These are phyloP conservation scores for Dipsacomyces acuminosporus DNA, from an alignment of 371 early-diverging fungal species.

Conservation along the genomic window DNA sequence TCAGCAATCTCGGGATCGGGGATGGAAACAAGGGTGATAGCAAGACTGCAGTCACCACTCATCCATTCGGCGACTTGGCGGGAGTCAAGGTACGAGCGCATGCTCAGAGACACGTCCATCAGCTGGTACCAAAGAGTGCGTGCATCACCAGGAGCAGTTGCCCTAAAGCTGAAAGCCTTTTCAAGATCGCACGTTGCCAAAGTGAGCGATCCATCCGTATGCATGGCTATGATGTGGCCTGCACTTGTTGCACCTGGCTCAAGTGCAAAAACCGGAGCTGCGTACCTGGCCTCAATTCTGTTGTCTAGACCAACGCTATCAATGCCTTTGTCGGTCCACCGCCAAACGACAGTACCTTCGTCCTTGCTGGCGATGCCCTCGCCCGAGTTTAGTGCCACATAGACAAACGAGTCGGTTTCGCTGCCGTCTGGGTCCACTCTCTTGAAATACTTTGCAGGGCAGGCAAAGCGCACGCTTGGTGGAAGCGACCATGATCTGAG, in stretches of 20 bases:
- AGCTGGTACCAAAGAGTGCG: slow-evolving; percentile 37
- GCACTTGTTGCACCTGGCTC: slow-evolving; percentile 28
- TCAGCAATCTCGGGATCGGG: slow-evolving; percentile 15
- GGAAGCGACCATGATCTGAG: slow-evolving; percentile 45
- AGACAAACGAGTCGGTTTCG: slow-evolving; percentile 24
- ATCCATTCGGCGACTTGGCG: slow-evolving; percentile 44
- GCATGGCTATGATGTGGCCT: slow-evolving; percentile 28
- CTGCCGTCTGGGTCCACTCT: slow-evolving; percentile 7
- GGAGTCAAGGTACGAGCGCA: slow-evolving; percentile 45
- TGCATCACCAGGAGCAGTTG: slow-evolving; percentile 8
- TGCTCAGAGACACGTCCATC: slow-evolving; percentile 38
- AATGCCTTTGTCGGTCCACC: slow-evolving; percentile 44
- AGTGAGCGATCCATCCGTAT: slow-evolving; percentile 28
- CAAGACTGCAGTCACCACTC: slow-evolving; percentile 31
- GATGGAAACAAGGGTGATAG: slow-evolving; percentile 13
- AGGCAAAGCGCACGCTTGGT: slow-evolving; percentile 40
- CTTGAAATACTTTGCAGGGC: slow-evolving; percentile 40
- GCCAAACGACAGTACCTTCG: slow-evolving; percentile 32
- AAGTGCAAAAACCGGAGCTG: slow-evolving; percentile 23
- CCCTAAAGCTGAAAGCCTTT: slow-evolving; percentile 1
- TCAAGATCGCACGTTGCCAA: slow-evolving; percentile 13
- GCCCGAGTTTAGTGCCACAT: slow-evolving; percentile 28
- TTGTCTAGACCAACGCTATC: slow-evolving; percentile 40
- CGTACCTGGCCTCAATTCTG: slow-evolving; percentile 11
- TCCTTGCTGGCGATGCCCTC: slow-evolving; percentile 11